Percentiles rank a stretch among this genome's conserved stretches.
Evolutionary conservation across 2,329 filamentous ascomycete genomes (phyloP).

Genomic region (Myriosclerotinia curreyana): DNA sequence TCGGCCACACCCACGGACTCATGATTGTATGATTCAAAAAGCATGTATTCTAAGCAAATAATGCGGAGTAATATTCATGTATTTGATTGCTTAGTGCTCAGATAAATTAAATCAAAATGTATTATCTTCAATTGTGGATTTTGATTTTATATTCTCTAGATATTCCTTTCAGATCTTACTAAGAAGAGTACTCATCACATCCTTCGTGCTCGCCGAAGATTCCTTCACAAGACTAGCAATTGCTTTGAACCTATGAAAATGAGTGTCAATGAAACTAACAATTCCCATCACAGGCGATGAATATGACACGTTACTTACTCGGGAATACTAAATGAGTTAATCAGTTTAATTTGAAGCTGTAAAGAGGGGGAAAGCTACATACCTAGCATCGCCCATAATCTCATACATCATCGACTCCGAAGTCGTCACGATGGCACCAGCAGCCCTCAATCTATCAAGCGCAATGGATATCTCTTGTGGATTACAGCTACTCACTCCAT

Average conservation of each 20-base stretch:
- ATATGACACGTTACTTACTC: slow-evolving; percentile 48
- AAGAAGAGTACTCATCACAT: slow-evolving; percentile 62
- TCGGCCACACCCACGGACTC: slow-evolving; percentile 24
- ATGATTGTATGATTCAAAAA: slow-evolving; percentile 7
- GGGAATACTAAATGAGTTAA: slow-evolving; percentile 43
- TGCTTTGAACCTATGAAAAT: slow-evolving; percentile 49
- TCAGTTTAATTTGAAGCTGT: background rate
- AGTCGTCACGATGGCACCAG: slow-evolving; percentile 76
- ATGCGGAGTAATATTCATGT: slow-evolving; percentile 1
- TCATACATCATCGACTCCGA: slow-evolving; percentile 92
- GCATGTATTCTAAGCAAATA: slow-evolving; percentile 8
- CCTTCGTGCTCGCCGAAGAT: slow-evolving; percentile 66
- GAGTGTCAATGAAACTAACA: background rate
- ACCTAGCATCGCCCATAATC: slow-evolving; percentile 73
- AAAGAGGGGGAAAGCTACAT: background rate
- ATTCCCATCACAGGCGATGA: background rate
- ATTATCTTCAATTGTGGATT: background rate
- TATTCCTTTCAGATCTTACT: slow-evolving; percentile 48
- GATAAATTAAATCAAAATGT: slow-evolving; percentile 1
- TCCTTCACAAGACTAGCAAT: slow-evolving; percentile 79
- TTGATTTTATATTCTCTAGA: background rate
- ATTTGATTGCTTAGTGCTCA: background rate
- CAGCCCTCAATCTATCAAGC: slow-evolving; percentile 68
- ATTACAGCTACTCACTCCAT: slow-evolving; percentile 88
- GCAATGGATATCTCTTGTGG: slow-evolving; percentile 76